A percentile compares a stretch with the other conserved stretches of the same genome.
These are phyloP conservation scores for Phanerodontia chrysosporium DNA, from an alignment of 768 basidiomycete species.

Conservation along the genomic window DNA sequence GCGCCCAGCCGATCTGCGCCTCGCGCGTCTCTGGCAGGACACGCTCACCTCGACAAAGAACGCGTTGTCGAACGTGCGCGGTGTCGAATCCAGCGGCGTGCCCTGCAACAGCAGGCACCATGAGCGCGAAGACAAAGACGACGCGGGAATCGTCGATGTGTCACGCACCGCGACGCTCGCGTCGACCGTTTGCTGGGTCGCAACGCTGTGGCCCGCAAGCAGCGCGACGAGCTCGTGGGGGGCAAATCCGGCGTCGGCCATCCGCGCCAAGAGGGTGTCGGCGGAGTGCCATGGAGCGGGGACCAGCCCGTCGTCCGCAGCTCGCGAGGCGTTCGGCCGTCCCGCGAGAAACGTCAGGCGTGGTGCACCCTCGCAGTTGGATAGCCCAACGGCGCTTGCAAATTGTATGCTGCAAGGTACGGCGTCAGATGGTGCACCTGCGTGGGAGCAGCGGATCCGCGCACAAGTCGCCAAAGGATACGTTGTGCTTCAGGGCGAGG, in stretches of 20 bases:
- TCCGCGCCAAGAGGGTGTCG: conserved; percentile 4
- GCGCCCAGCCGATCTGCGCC: too few species aligned
- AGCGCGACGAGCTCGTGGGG: conserved; percentile 6
- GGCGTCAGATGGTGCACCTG: neutral
- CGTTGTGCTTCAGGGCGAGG: conserved; percentile 11
- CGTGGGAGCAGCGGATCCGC: neutral
- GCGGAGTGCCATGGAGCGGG: conserved; percentile 15
- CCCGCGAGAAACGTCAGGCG: conserved; percentile 23
- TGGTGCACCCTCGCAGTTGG: conserved; percentile 23
- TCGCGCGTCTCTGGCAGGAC: neutral
- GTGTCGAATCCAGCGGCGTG: conserved; percentile 14
- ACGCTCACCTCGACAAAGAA: conserved; percentile 12
- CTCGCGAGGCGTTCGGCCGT: conserved; percentile 18
- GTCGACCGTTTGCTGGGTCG: conserved; percentile 13
- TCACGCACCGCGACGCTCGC: neutral
- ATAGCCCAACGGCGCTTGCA: conserved; percentile 25
- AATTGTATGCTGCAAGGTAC: conserved; percentile 20
- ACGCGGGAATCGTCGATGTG: too few species aligned
- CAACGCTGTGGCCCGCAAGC: conserved; percentile 16
- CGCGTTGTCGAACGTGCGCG: conserved; percentile 6
- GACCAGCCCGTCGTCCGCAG: conserved; percentile 10
- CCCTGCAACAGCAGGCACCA: neutral
- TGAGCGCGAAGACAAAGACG: neutral
- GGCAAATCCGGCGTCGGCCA: conserved; percentile 12
- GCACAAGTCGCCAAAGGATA: conserved; percentile 14